Conservation (phyloP, 192 early-diverging fungal genomes). For the Coemansia sp. region DNA sequence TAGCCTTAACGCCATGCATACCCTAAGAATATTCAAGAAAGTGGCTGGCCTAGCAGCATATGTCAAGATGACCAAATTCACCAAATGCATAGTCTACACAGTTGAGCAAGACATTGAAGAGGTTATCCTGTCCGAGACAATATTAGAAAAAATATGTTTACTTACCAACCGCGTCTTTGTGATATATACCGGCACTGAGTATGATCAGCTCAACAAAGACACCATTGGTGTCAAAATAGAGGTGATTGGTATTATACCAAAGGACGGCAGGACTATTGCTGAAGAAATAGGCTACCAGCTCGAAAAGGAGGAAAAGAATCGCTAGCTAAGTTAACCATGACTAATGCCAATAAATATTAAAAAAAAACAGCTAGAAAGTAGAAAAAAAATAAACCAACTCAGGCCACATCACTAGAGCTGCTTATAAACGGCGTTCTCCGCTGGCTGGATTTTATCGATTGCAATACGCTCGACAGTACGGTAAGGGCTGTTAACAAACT, state of each 20-base stretch:
- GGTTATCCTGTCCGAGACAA: neutral
- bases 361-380: neutral
- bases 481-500: slow-evolving; percentile 54
- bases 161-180: neutral
- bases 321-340: neutral
- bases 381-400: neutral
- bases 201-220: neutral
- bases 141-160: neutral
- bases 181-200: neutral
- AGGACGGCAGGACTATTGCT: neutral
- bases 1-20: neutral
- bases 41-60: neutral
- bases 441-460: slow-evolving; percentile 26
- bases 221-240: neutral
- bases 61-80: neutral
- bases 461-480: slow-evolving; percentile 37
- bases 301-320: neutral
- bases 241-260: neutral
- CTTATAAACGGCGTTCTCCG: slow-evolving; percentile 42
- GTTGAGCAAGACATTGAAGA: neutral
- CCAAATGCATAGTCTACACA: neutral
- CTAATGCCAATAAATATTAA: neutral
- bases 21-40: neutral
- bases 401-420: slow-evolving; percentile 26
- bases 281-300: neutral